Evolutionary conservation across 2,329 filamentous ascomycete genomes (phyloP).

Genomic region (Neopestalotiopsis clavispora): DNA sequence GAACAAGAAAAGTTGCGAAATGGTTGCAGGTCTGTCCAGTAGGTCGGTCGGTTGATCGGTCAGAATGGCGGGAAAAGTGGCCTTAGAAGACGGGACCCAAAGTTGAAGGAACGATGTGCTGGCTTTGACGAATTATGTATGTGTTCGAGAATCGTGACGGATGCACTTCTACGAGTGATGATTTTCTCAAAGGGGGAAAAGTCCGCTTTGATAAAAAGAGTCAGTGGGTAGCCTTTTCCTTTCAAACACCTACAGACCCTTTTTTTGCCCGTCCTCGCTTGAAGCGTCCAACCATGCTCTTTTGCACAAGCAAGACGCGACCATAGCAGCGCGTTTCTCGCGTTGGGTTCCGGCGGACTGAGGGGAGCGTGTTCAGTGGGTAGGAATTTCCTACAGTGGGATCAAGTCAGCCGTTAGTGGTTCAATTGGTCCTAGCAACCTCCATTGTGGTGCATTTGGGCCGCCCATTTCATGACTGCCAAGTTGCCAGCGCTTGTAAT

Average conservation of each 20-base stretch:
- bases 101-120: neutral
- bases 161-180: neutral
- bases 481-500: too few relatives aligned
- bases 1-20: too few relatives aligned
- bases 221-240: too few relatives aligned
- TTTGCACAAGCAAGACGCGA: neutral
- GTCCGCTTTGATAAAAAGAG: too few relatives aligned
- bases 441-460: neutral
- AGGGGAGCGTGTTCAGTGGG: slow-evolving; percentile 4
- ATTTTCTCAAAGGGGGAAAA: too few relatives aligned
- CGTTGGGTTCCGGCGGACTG: neutral
- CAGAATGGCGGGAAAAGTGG: slow-evolving; percentile 13
- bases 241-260: neutral
- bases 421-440: neutral
- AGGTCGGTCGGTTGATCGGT: slow-evolving; percentile 16
- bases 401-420: slow-evolving; percentile 11
- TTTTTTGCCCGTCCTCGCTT: neutral
- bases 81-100: neutral
- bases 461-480: neutral
- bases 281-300: slow-evolving; percentile 5
- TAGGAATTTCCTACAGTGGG: slow-evolving; percentile 2
- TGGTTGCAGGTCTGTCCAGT: neutral
- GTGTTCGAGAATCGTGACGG: too few relatives aligned
- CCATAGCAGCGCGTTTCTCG: slow-evolving; percentile 4
- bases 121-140: too few relatives aligned